phyloP scores from a whole-genome alignment of 257 asterid species.

The Lavandula angustifolia region DNA sequence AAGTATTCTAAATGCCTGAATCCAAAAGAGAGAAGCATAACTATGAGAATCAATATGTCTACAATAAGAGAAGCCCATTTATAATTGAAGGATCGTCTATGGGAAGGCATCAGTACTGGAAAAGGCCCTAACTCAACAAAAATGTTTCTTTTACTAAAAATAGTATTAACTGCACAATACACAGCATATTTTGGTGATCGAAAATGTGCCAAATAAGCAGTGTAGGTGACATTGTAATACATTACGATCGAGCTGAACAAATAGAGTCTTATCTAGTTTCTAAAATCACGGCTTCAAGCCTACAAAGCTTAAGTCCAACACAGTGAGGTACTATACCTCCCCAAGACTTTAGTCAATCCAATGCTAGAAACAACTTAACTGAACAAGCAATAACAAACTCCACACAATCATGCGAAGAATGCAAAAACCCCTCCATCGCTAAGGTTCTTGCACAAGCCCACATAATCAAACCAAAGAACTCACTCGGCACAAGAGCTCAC shows the following conservation, averaged over 20 bases:
- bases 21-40: slow-evolving; percentile 4
- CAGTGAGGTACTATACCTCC: neutral
- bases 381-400: neutral
- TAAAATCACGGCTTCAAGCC: neutral
- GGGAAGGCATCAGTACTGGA: neutral
- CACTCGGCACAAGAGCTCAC: neutral
- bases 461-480: neutral
- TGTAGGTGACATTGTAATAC: neutral
- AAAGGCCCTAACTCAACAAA: neutral
- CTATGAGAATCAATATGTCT: neutral
- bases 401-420: neutral
- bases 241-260: neutral
- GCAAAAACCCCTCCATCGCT: neutral
- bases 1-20: neutral
- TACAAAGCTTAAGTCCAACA: neutral
- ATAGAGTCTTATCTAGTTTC: neutral
- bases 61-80: neutral
- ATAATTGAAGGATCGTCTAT: neutral
- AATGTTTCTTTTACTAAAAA: neutral
- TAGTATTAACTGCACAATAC: neutral
- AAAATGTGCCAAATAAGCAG: no score
- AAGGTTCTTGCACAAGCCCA: slow-evolving; percentile 6
- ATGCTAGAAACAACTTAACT: neutral
- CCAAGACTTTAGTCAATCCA: neutral
- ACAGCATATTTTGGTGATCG: no score